These are phyloP conservation scores for Croton setiger DNA, from an alignment of 441 rosid genomes.

Conservation along the genomic window DNA sequence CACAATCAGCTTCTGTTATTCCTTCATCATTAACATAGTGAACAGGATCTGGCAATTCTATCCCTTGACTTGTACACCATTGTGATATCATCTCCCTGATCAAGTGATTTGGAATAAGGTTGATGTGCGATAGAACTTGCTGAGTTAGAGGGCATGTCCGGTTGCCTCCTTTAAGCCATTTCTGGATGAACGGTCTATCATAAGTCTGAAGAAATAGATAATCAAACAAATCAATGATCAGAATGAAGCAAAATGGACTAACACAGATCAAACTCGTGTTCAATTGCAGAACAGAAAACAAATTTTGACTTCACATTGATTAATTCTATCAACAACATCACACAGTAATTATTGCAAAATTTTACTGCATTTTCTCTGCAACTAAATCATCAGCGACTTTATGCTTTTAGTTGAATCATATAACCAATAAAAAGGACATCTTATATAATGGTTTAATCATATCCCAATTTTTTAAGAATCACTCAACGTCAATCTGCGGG, in stretches of 20 bases:
- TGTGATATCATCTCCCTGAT: conserved; percentile 72
- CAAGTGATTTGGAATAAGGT: conserved; percentile 67
- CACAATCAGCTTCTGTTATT: conserved; percentile 57
- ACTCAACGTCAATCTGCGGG: conserved; percentile 4
- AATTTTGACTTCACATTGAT: not conserved
- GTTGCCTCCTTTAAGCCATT: conserved; percentile 81
- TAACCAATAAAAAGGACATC: not conserved
- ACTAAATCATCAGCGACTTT: not conserved
- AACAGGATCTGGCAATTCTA: conserved; percentile 41
- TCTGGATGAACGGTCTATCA: conserved; percentile 72
- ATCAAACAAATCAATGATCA: conserved; percentile 20
- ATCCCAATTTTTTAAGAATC: conserved; percentile 6
- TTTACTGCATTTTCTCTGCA: not conserved
- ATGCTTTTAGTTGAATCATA: too few species aligned
- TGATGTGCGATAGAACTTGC: conserved; percentile 73
- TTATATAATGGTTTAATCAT: not conserved
- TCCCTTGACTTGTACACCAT: conserved; percentile 68
- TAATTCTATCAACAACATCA: not conserved
- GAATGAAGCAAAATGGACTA: conserved; percentile 8
- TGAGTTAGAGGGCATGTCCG: conserved; percentile 81
- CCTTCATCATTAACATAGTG: conserved; percentile 46
- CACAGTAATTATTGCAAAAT: not conserved
- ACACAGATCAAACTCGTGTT: not conserved
- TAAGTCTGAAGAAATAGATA: conserved; percentile 59
- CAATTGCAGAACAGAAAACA: not conserved